Conservation (phyloP, 352 stramenopile genomes). For the Pilasporangium apinafurcum region DNA sequence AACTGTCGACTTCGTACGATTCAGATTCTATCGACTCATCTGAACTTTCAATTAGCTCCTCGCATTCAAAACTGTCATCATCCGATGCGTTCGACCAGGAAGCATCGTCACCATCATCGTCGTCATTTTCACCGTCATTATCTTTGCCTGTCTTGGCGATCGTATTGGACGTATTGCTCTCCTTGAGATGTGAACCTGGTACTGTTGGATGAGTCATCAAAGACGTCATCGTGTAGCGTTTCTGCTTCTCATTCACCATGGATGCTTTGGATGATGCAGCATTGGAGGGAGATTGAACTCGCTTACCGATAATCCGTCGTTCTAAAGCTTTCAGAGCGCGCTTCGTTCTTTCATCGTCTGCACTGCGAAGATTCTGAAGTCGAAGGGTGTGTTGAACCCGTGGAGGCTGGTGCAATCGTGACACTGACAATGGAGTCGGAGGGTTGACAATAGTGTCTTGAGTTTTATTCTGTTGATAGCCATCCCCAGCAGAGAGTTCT, state of each 20-base stretch:
- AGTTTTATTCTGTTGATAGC: slow-evolving; percentile 11
- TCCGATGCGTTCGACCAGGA: slow-evolving; percentile 20
- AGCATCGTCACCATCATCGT: slow-evolving; percentile 15
- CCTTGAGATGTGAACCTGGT: neutral
- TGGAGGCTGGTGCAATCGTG: neutral
- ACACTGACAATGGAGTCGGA: neutral
- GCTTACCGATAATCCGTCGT: slow-evolving; percentile 54
- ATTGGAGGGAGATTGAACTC: neutral
- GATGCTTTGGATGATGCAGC: neutral
- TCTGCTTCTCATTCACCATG: neutral
- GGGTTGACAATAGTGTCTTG: slow-evolving; percentile 11
- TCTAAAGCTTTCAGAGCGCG: slow-evolving; percentile 60
- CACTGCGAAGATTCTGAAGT: slow-evolving; percentile 41
- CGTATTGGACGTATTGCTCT: too few relatives aligned
- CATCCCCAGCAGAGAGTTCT: too few relatives aligned
- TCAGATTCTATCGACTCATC: too few relatives aligned
- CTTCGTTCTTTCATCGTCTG: slow-evolving; percentile 37
- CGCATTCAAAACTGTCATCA: slow-evolving; percentile 65
- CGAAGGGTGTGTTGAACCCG: slow-evolving; percentile 36
- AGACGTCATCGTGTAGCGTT: neutral
- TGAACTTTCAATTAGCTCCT: slow-evolving; percentile 57
- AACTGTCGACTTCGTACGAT: too few relatives aligned
- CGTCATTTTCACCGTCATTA: slow-evolving; percentile 4
- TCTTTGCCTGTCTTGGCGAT: too few relatives aligned
- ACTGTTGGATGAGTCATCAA: neutral